Base-by-base conservation (phyloP, 2,329 filamentous ascomycete species). In the Bipolaris cookei region DNA sequence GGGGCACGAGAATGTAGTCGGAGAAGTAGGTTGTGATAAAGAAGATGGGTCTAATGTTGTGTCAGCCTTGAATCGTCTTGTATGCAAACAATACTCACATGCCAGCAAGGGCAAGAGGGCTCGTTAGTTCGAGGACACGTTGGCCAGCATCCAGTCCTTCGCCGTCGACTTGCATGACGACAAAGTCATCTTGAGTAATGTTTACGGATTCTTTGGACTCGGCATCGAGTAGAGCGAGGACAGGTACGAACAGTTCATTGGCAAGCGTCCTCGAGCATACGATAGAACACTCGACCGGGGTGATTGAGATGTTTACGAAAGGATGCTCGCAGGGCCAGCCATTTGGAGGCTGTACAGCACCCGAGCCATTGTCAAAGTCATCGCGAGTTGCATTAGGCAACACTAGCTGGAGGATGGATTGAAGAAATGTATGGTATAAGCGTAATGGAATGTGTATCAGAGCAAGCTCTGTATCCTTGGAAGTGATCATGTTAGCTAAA, bases 21-120 rank as follows among this genome's bases (percentile, higher is more conserved):
- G 91, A 95, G 78, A 96, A 98, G 78, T 98, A 99, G 30, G 92
- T 97, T 3, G 94, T 97, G 75, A 97, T 96, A 83, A 98, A 98
- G 82, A 98, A 97, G 72, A 99, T 96, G 51, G 94, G 91, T 50
- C 85, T 87, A 44, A 48, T 28, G 10, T 7, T 1, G n/a, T 34
- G 39, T 64, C 20, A 69, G 58, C 46, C 18, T 37, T 25, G 43
- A 5, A 30, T 32, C 5, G 35, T 37, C 10, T 23, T 23, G 8
- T 21, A 4, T 14, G 21, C 7, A 10, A 25, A 28, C 6, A 10
- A 45, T 7, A 70, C 84, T 76, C 78, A 87, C 84, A 98, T 95
- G 67, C 92, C 91, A 47, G 94, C 94, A 73, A 97, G 84, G 25
- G 95, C 94, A 30, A 98, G 83, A 4, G 94, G 95, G 51, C 89